phyloP scores from a whole-genome alignment of 1,284 basidiomycete genomes.

The Ustilago tritici region DNA sequence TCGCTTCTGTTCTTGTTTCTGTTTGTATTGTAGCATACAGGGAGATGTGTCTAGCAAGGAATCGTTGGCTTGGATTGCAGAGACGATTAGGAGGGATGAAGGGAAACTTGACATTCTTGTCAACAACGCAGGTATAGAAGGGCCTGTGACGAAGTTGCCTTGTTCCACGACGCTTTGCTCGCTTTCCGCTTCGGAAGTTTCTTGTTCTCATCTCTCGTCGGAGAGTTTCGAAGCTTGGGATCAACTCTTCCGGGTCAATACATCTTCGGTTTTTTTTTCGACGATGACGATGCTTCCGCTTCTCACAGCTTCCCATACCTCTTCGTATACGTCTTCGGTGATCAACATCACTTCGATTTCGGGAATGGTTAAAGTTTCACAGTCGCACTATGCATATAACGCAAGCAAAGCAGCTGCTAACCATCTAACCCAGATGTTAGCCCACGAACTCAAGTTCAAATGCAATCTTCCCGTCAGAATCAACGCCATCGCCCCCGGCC shows the following conservation, averaged over 20 bases:
- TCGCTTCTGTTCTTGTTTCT: conserved; percentile 9
- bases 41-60: conserved; percentile 51
- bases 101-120: conserved; percentile 56
- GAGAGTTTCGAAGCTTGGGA: conserved; percentile 54
- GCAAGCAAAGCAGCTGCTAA: conserved; percentile 61
- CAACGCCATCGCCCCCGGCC: conserved; percentile 60
- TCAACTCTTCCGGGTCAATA: conserved; percentile 50
- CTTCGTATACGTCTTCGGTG: conserved; percentile 21
- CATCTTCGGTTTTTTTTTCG: conserved; percentile 49
- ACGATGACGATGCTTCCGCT: conserved; percentile 64
- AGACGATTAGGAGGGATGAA: conserved; percentile 16
- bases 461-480: conserved; percentile 41
- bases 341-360: conserved; percentile 60
- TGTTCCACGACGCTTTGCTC: conserved; percentile 1
- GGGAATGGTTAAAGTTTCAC: conserved; percentile 50
- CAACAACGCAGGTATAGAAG: conserved; percentile 64
- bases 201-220: conserved; percentile 32
- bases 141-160: conserved; percentile 54
- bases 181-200: conserved; percentile 17
- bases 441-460: conserved; percentile 55
- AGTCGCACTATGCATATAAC: conserved; percentile 63
- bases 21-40: conserved; percentile 14
- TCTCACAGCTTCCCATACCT: conserved; percentile 23
- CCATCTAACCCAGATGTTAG: conserved; percentile 57
- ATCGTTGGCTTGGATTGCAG: conserved; percentile 33